A percentile compares a stretch with the other conserved stretches of the same genome.
These are phyloP conservation scores for Plasmodium gaboni DNA, from an alignment of 169 alveolate genomes.

Conservation along the genomic window DNA sequence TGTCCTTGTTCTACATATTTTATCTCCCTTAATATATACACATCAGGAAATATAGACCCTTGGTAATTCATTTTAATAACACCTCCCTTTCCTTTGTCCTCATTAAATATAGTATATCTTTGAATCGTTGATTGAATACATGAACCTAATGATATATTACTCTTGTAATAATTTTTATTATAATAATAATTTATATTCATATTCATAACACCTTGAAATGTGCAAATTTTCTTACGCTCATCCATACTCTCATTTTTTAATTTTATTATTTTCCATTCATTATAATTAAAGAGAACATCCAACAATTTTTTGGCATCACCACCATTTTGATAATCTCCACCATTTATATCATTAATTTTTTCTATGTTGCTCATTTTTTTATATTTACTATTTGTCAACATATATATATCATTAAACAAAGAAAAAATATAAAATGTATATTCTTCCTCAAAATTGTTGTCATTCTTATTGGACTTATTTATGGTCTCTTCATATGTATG, in stretches of 20 bases:
- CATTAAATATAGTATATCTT: constrained; percentile 4
- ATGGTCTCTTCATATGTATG: no score
- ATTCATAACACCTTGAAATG: constrained; percentile 25
- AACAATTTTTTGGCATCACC: neutral
- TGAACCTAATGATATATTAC: constrained; percentile 14
- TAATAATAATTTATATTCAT: constrained; percentile 59
- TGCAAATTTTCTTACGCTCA: neutral
- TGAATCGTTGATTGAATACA: constrained; percentile 54
- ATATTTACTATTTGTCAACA: constrained; percentile 30
- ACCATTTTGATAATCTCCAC: neutral
- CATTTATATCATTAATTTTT: no score
- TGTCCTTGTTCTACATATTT: neutral
- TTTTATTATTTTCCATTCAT: constrained; percentile 27
- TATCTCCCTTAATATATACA: constrained; percentile 17
- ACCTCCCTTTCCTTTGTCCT: neutral
- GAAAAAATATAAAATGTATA: constrained; percentile 44
- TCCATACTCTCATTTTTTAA: neutral
- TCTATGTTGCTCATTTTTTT: no score
- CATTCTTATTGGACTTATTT: neutral
- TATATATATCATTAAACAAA: constrained; percentile 16
- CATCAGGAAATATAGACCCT: constrained; percentile 33
- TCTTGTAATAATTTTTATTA: constrained; percentile 44
- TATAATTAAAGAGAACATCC: constrained; percentile 39
- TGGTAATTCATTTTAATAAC: neutral
- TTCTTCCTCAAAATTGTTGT: neutral